Conservation (phyloP, 1,284 basidiomycete genomes). For the Fistulinella cinereoalba region DNA sequence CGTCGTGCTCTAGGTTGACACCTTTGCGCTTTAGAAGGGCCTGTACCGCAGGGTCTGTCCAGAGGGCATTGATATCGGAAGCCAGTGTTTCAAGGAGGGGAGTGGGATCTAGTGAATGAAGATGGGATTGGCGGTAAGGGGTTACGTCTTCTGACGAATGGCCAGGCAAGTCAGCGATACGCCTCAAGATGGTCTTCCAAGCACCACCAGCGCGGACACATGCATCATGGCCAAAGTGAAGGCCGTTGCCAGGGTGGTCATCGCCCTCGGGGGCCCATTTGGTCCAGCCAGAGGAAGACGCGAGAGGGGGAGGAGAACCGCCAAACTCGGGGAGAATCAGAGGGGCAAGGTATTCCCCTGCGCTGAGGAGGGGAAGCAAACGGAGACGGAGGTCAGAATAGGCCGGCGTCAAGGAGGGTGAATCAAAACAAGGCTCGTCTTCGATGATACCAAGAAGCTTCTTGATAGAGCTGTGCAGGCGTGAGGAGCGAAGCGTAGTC, state of each 20-base stretch:
- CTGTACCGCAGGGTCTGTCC: conserved; percentile 54
- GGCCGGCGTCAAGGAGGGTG: conserved; percentile 18
- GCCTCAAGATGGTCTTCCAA: conserved; percentile 46
- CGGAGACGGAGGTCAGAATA: conserved; percentile 40
- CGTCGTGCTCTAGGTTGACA: conserved; percentile 50
- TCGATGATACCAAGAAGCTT: conserved; percentile 49
- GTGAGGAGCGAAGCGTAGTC: not conserved
- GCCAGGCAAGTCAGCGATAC: conserved; percentile 15
- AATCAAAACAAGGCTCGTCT: conserved; percentile 43
- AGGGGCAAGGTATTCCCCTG: conserved; percentile 50
- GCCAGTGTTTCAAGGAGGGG: conserved; percentile 53
- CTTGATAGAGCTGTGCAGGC: conserved; percentile 47
- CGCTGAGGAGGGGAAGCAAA: conserved; percentile 58
- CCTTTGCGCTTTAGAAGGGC: conserved; percentile 48
- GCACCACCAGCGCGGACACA: conserved; percentile 55
- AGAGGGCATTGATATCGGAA: conserved; percentile 60
- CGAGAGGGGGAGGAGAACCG: conserved; percentile 5
- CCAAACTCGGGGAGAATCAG: conserved; percentile 39
- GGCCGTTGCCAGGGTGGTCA: not conserved
- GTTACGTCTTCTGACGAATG: not conserved
- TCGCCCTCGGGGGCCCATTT: conserved; percentile 23
- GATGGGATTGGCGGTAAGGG: conserved; percentile 7
- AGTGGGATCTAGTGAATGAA: conserved; percentile 40
- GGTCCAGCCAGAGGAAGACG: conserved; percentile 17
- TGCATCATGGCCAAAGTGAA: conserved; percentile 29